A percentile compares a stretch with the other conserved stretches of the same genome.
phyloP scores from a whole-genome alignment of 2,329 filamentous ascomycete species.

The Apiospora rasikravindrae region DNA sequence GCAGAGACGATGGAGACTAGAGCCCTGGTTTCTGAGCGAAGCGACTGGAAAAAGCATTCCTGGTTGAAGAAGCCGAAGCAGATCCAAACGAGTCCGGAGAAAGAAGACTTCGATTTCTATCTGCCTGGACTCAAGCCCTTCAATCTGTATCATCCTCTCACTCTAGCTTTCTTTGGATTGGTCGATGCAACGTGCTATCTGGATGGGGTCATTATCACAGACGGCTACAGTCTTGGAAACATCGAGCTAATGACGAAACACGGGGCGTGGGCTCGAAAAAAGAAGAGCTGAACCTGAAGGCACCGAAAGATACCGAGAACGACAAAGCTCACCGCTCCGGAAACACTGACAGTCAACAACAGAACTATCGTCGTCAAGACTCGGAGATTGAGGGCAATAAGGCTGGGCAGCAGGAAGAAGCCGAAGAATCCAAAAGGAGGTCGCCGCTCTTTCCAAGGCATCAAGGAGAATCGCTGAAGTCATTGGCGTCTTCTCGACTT shows the following conservation, averaged over 20 bases:
- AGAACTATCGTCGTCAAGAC: neutral
- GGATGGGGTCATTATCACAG: constrained; percentile 17
- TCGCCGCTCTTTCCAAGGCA: neutral
- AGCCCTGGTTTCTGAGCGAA: constrained; percentile 21
- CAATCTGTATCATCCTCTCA: constrained; percentile 25
- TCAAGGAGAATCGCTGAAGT: constrained; percentile 21
- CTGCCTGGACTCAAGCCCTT: constrained; percentile 16
- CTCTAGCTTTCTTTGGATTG: constrained; percentile 24
- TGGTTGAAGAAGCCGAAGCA: neutral
- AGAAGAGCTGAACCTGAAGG: neutral
- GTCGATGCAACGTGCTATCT: constrained; percentile 23
- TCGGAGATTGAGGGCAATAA: neutral
- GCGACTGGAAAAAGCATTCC: constrained; percentile 18
- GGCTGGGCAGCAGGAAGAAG: neutral
- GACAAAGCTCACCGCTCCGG: neutral
- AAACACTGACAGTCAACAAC: neutral
- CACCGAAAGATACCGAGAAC: neutral
- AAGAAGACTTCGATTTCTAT: constrained; percentile 6
- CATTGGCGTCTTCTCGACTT: constrained; percentile 22
- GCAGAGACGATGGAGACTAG: constrained; percentile 20
- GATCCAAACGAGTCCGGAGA: neutral
- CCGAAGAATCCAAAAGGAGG: neutral
- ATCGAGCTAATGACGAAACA: constrained; percentile 23
- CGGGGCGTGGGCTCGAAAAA: constrained; percentile 18
- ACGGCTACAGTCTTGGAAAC: constrained; percentile 20